phyloP scores from a whole-genome alignment of 2,329 filamentous ascomycete species.

The Ophiognomonia clavigignenti-juglandacearum region DNA sequence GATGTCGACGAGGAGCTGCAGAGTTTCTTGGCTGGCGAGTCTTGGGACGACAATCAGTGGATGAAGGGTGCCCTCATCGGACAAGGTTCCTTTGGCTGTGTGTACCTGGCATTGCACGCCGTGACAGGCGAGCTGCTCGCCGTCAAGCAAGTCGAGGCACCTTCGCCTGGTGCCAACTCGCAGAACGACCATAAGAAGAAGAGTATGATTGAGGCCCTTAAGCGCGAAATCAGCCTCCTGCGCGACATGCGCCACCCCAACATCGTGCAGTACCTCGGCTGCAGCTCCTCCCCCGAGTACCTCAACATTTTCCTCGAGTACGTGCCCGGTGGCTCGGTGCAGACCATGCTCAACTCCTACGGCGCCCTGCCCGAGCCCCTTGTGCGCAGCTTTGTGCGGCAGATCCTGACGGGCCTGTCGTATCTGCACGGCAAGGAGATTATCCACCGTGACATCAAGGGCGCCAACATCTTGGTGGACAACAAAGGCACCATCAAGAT shows the following conservation, averaged over 20 bases:
- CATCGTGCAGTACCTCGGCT: constrained; percentile 97
- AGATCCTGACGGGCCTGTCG: constrained; percentile 87
- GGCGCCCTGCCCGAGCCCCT: constrained; percentile 90
- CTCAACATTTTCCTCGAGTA: constrained; percentile 99
- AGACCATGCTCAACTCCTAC: constrained; percentile 98
- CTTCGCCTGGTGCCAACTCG: constrained; percentile 69
- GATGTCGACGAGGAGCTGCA: constrained; percentile 84
- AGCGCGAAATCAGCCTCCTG: constrained; percentile 91
- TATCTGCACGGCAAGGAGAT: constrained; percentile 94
- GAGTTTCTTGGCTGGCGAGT: constrained; percentile 87
- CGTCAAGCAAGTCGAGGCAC: constrained; percentile 95
- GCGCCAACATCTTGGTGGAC: constrained; percentile 96
- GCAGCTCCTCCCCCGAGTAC: constrained; percentile 82
- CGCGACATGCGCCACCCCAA: constrained; percentile 93
- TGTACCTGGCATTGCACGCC: constrained; percentile 91
- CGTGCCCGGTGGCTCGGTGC: constrained; percentile 93
- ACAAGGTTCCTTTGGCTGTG: constrained; percentile 92
- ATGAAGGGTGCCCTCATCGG: constrained; percentile 98
- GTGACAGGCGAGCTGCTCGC: constrained; percentile 96
- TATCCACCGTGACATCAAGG: constrained; percentile 98
- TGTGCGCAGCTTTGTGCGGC: constrained; percentile 92
- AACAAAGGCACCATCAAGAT: constrained; percentile 99
- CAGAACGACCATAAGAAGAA: constrained; percentile 89
- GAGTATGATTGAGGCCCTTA: constrained; percentile 95
- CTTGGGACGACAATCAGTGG: constrained; percentile 96